Conservation (phyloP, 371 early-diverging fungal genomes). For the Actinomortierella ambigua region DNA sequence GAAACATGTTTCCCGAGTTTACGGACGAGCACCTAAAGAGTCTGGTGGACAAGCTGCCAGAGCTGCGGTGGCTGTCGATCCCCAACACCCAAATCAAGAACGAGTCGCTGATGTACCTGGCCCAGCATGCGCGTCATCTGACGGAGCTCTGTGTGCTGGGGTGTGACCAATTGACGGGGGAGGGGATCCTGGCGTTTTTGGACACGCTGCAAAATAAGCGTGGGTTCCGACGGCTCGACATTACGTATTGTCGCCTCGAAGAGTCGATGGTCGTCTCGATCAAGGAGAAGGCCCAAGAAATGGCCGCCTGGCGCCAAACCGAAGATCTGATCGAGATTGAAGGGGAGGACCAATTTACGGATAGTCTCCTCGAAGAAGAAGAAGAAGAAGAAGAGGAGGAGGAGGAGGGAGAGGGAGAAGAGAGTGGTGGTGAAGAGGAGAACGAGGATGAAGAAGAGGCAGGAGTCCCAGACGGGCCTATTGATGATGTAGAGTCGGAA, state of each 20-base stretch:
- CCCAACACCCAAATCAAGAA: slow-evolving; percentile 43
- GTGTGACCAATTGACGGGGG: slow-evolving; percentile 41
- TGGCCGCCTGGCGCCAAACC: slow-evolving; percentile 7
- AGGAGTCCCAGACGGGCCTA: background rate
- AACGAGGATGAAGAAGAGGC: background rate
- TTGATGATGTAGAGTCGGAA: background rate
- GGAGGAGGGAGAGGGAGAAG: slow-evolving; percentile 7
- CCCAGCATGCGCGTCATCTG: slow-evolving; percentile 16
- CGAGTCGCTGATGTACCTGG: slow-evolving; percentile 24
- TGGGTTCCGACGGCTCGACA: slow-evolving; percentile 26
- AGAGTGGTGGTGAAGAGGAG: background rate
- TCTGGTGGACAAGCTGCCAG: slow-evolving; percentile 25
- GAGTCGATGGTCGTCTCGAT: slow-evolving; percentile 27
- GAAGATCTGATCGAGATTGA: slow-evolving; percentile 24
- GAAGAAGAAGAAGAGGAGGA: slow-evolving; percentile 20
- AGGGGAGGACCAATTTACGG: slow-evolving; percentile 43
- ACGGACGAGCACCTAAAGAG: slow-evolving; percentile 21
- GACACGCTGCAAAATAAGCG: slow-evolving; percentile 25
- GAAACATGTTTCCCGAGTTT: slow-evolving; percentile 44
- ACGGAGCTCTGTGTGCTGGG: slow-evolving; percentile 39
- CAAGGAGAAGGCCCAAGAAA: slow-evolving; percentile 21
- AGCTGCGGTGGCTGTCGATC: slow-evolving; percentile 36
- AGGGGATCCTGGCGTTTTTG: slow-evolving; percentile 28
- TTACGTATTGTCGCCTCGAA: slow-evolving; percentile 36
- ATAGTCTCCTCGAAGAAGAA: slow-evolving; percentile 22